Evolutionary conservation across 306 rosid genomes (phyloP), one percentile per base, ranked within the genome.

Genomic region (Dalbergia cochinchinensis): DNA sequence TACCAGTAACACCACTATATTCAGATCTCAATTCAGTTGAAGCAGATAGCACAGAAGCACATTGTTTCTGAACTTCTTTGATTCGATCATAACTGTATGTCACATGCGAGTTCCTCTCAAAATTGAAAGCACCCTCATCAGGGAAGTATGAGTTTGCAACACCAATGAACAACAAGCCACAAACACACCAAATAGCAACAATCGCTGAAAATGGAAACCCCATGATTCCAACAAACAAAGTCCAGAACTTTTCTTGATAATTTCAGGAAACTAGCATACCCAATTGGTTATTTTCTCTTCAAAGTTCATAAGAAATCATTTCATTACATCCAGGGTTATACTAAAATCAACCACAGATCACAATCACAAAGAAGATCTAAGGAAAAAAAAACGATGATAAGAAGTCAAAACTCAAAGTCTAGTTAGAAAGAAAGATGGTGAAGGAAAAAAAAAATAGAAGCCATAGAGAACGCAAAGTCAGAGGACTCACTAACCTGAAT

Each of bases 61-160:
- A 94, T 63, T 90, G 89, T 73, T 81, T 92, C 81, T 83, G 83
- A 83, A 89, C 97, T 74, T 94, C 97, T 22, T 80, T 74, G n/a
- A 75, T 76, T 35, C 97, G 76, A 63, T 94, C 99, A 82, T 94
- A 92, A 34, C 73, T 86, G 78, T 74, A 83, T 0, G 78, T 77
- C 0, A 34, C 84, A 13, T 80, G 81, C 69, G 83, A 59, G 58
- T 73, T 82, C 54, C 78, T 80, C 48, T 22, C 80, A 41, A 81
- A 71, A 16, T 53, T 69, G 74, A 66, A 63, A 7, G 60, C 60
- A 54, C 20, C 26, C 22, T 54, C 71, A 63, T 83, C 97, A 51
- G 83, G 77, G 65, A 78, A 72, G 26, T 83, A 70, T 45, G 93
- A 35, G 69, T 48, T 26, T 20, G 90, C 48, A 5, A 83, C 16